Conservation (phyloP, 352 stramenopile species). For the Phytophthora brassicae region DNA sequence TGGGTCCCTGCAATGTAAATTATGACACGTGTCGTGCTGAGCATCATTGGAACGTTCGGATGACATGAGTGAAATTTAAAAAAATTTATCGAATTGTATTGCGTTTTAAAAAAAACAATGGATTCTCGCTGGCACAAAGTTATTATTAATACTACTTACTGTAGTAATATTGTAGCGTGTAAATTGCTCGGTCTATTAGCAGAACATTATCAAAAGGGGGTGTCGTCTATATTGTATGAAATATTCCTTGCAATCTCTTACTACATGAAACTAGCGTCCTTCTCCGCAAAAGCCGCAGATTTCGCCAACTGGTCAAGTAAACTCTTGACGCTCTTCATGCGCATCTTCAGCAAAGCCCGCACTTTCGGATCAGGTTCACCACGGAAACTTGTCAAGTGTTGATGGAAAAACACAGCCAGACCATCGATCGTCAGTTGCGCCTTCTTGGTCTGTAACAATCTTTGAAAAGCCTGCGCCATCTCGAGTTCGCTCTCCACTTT, state of each 20-base stretch:
- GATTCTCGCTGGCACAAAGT: no score
- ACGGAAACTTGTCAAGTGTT: slow-evolving; percentile 70
- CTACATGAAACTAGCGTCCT: slow-evolving; percentile 57
- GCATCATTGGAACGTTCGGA: no score
- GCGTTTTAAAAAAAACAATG: no score
- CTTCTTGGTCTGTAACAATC: slow-evolving; percentile 79
- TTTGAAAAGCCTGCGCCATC: slow-evolving; percentile 74
- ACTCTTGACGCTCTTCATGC: slow-evolving; percentile 65
- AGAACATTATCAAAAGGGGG: no score
- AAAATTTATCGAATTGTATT: no score
- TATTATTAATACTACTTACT: no score
- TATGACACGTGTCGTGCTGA: no score
- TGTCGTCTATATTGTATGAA: slow-evolving; percentile 22
- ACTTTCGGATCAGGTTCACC: slow-evolving; percentile 40
- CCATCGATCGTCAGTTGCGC: slow-evolving; percentile 77
- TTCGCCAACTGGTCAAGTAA: slow-evolving; percentile 73
- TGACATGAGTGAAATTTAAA: no score
- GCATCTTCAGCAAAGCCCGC: slow-evolving; percentile 55
- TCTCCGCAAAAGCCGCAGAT: slow-evolving; percentile 46
- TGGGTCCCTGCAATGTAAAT: background rate
- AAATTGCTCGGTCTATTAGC: no score
- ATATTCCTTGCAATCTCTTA: background rate
- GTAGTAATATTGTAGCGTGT: no score
- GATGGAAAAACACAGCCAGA: slow-evolving; percentile 78
- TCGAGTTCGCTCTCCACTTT: slow-evolving; percentile 64